These are phyloP conservation scores for Rubia yunnanensis DNA, from an alignment of 257 asterid species.

Conservation along the genomic window DNA sequence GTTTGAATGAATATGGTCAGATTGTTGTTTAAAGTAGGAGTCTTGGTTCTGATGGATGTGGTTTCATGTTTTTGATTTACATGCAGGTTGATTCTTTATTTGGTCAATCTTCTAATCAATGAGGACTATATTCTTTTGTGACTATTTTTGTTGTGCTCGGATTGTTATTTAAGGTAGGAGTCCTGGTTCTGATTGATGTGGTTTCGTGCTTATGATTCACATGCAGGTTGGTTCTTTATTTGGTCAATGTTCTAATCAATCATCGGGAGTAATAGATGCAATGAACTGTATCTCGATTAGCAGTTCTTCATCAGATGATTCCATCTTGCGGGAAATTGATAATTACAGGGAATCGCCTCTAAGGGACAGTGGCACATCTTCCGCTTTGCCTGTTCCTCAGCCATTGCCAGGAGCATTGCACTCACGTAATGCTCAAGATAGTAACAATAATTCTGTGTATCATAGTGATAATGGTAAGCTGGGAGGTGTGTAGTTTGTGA, in stretches of 20 bases:
- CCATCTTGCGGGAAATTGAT: conserved; percentile 71
- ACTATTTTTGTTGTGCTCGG: conserved; percentile 12
- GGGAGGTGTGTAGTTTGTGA: conserved; percentile 25
- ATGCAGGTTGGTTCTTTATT: conserved; percentile 28
- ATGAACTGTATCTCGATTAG: conserved; percentile 55
- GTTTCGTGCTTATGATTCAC: conserved; percentile 9
- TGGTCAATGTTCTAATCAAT: conserved; percentile 20
- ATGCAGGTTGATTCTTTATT: conserved; percentile 33
- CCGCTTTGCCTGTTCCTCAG: conserved; percentile 27
- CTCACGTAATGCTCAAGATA: not conserved
- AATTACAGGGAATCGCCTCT: conserved; percentile 58
- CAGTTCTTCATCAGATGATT: conserved; percentile 81
- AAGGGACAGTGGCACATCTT: conserved; percentile 45
- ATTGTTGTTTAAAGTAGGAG: not conserved
- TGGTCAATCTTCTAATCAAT: conserved; percentile 23
- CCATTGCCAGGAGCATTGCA: conserved; percentile 15
- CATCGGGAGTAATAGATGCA: conserved; percentile 38
- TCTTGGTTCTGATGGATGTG: conserved; percentile 6
- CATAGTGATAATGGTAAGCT: not conserved
- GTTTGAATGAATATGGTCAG: not conserved
- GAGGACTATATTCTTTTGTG: conserved; percentile 29
- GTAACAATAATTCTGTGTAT: not conserved
- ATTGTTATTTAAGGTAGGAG: not conserved
- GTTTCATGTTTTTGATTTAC: conserved; percentile 9
- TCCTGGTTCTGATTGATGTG: conserved; percentile 9